Percentiles rank a stretch among this genome's conserved stretches.
These are phyloP conservation scores for Raphanus sativus DNA, from an alignment of 345 rosid genomes.

Conservation along the genomic window DNA sequence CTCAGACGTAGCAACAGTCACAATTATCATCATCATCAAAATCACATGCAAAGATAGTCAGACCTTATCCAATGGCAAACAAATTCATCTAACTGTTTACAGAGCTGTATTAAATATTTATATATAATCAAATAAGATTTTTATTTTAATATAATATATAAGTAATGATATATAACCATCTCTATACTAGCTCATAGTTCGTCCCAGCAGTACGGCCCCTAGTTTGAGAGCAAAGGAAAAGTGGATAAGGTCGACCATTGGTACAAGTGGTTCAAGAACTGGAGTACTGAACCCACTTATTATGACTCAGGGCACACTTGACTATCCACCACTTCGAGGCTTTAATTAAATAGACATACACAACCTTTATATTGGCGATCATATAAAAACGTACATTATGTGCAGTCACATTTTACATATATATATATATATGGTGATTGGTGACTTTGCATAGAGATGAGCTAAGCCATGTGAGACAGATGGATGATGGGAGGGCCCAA, in stretches of 20 bases:
- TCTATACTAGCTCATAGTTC: conserved; percentile 3
- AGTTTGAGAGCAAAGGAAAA: conserved; percentile 9
- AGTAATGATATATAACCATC: not conserved
- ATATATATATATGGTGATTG: not conserved
- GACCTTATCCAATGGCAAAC: conserved; percentile 25
- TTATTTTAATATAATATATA: not conserved
- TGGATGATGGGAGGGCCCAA: conserved; percentile 31
- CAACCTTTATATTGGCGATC: conserved; percentile 8
- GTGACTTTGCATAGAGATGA: conserved; percentile 17
- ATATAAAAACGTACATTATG: conserved; percentile 13
- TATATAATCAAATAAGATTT: not conserved
- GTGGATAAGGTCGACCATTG: not conserved
- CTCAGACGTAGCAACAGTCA: conserved; percentile 27
- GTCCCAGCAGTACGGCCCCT: conserved; percentile 35
- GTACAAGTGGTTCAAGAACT: conserved; percentile 9
- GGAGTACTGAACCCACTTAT: conserved; percentile 31
- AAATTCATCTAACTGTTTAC: conserved; percentile 9
- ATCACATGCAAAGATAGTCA: conserved; percentile 34
- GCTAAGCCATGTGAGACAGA: conserved; percentile 39
- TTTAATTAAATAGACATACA: conserved; percentile 10
- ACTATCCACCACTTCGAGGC: conserved; percentile 34
- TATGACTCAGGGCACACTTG: not conserved
- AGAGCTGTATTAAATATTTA: not conserved
- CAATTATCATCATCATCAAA: conserved; percentile 20
- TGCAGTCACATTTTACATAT: not conserved